phyloP scores from a whole-genome alignment of 2,329 filamentous ascomycete species.

The Dothistroma septosporum region DNA sequence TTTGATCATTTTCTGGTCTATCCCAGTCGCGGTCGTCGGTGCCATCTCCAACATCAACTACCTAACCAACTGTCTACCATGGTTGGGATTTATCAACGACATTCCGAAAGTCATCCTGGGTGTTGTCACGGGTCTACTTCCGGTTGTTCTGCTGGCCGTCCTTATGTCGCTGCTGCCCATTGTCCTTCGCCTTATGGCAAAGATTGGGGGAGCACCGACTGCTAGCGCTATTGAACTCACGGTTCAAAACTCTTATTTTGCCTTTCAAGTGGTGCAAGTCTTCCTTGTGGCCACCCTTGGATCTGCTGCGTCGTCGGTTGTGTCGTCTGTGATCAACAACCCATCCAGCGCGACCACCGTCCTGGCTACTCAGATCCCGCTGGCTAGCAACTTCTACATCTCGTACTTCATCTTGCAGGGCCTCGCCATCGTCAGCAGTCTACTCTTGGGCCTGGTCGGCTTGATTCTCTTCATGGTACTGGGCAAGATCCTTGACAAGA shows the following conservation, averaged over 20 bases:
- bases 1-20: conserved; percentile 82
- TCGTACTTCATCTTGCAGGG: conserved; percentile 94
- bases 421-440: conserved; percentile 68
- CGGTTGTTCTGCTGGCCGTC: conserved; percentile 70
- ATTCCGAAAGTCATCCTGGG: conserved; percentile 71
- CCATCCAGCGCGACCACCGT: conserved; percentile 31
- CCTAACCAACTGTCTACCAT: conserved; percentile 50
- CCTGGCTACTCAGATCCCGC: conserved; percentile 55
- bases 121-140: conserved; percentile 54
- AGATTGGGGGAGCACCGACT: conserved; percentile 74
- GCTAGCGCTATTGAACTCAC: conserved; percentile 77
- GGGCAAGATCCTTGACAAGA: conserved; percentile 70
- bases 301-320: conserved; percentile 65
- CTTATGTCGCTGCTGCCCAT: conserved; percentile 83
- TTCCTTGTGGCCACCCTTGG: conserved; percentile 83
- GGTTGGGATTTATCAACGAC: conserved; percentile 67
- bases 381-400: conserved; percentile 89
- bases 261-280: conserved; percentile 84
- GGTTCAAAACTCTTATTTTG: conserved; percentile 87
- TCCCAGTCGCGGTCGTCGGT: conserved; percentile 75
- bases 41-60: conserved; percentile 75
- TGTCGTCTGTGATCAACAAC: conserved; percentile 62
- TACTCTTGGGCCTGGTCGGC: conserved; percentile 69
- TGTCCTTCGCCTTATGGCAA: conserved; percentile 76
- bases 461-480: conserved; percentile 70